Evolutionary conservation across 1,284 basidiomycete species (phyloP).

Genomic region (Ceratobasidium theobromae): DNA sequence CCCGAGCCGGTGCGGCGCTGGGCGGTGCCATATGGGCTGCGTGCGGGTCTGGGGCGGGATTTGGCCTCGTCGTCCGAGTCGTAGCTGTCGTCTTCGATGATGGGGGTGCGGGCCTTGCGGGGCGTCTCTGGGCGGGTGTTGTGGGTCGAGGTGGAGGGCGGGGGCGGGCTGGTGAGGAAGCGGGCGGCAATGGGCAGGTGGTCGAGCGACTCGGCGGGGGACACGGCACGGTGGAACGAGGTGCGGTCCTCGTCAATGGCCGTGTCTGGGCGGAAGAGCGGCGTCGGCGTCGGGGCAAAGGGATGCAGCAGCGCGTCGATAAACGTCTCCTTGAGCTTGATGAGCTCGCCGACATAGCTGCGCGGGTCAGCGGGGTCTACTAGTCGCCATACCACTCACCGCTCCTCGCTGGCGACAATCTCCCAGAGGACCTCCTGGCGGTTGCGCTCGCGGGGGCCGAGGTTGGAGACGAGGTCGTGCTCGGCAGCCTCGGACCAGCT

Average conservation of each 20-base stretch:
- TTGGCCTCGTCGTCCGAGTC: conserved; percentile 64
- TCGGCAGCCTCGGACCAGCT: conserved; percentile 97
- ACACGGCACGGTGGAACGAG: conserved; percentile 52
- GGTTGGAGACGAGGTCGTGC: conserved; percentile 90
- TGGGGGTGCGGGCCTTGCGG: conserved; percentile 42
- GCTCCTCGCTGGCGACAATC: conserved; percentile 95
- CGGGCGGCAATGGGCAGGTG: conserved; percentile 88
- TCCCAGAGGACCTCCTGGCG: conserved; percentile 97
- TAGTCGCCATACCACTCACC: conserved; percentile 52
- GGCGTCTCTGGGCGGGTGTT: conserved; percentile 47
- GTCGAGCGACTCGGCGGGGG: conserved; percentile 67
- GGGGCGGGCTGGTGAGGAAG: conserved; percentile 77
- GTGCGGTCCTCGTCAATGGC: conserved; percentile 62
- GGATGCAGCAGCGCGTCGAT: conserved; percentile 88
- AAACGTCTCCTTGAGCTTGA: conserved; percentile 91
- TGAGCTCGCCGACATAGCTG: conserved; percentile 89
- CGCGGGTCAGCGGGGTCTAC: conserved; percentile 33
- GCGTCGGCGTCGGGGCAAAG: conserved; percentile 50
- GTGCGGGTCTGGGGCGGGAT: conserved; percentile 4
- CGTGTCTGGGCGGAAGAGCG: conserved; percentile 50
- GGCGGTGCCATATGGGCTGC: conserved; percentile 68
- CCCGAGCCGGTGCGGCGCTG: conserved; percentile 15
- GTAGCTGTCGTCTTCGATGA: conserved; percentile 67
- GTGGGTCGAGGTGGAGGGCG: conserved; percentile 49
- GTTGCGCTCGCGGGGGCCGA: conserved; percentile 90